Percentiles rank a stretch among this genome's conserved stretches.
Evolutionary conservation across 176 grass and related monocot genomes (phyloP).

Genomic region (Ensete ventricosum): DNA sequence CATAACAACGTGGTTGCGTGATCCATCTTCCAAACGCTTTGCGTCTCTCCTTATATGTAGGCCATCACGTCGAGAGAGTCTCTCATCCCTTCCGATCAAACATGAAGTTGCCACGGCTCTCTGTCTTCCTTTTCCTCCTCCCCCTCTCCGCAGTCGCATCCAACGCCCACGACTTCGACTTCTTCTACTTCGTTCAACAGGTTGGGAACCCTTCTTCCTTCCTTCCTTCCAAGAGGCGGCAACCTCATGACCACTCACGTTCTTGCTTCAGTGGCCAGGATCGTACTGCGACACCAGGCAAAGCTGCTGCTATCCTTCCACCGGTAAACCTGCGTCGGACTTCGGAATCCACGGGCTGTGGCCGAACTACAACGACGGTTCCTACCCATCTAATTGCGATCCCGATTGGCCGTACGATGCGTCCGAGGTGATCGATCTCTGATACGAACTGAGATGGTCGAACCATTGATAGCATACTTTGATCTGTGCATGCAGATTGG

Average conservation of each 20-base stretch:
- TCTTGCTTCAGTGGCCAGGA: slow-evolving; percentile 51
- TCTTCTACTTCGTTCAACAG: slow-evolving; percentile 93
- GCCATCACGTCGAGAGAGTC: no score
- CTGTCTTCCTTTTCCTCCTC: slow-evolving; percentile 17
- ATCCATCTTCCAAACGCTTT: no score
- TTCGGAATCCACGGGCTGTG: slow-evolving; percentile 80
- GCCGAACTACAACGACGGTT: slow-evolving; percentile 61
- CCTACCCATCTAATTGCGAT: slow-evolving; percentile 27
- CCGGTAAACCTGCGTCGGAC: slow-evolving; percentile 42
- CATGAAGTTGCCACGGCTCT: no score
- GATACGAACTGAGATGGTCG: background rate
- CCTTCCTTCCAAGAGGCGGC: background rate
- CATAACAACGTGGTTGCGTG: no score
- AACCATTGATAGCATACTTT: slow-evolving; percentile 9
- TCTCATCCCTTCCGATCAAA: no score
- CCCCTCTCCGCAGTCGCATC: slow-evolving; percentile 30
- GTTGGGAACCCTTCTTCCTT: slow-evolving; percentile 5
- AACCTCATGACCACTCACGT: background rate
- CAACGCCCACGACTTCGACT: slow-evolving; percentile 53
- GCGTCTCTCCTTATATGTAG: no score
- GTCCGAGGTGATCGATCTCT: background rate
- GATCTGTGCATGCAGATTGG: slow-evolving; percentile 29
- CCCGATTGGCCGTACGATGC: background rate
- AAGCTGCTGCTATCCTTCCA: slow-evolving; percentile 56
- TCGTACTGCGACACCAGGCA: slow-evolving; percentile 49